These are phyloP conservation scores for Bruguiera gymnorhiza DNA, from an alignment of 345 rosid species.

Conservation along the genomic window DNA sequence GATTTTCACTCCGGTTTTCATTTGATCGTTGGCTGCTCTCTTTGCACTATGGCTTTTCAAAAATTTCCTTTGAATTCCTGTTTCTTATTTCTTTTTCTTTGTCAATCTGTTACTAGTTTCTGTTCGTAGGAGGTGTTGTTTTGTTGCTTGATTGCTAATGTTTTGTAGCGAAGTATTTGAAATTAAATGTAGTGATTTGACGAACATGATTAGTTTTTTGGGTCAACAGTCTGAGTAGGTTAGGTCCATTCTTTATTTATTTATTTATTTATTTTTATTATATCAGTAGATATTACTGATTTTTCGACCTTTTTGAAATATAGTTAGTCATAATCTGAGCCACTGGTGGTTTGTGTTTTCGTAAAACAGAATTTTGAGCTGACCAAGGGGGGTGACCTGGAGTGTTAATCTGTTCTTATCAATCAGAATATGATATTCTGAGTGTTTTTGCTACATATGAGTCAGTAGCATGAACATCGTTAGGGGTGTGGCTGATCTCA, in stretches of 20 bases:
- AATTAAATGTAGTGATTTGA: neutral
- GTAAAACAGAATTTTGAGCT: conserved; percentile 16
- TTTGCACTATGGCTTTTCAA: neutral
- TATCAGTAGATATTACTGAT: too few species aligned
- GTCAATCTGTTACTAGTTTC: too few species aligned
- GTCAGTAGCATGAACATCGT: conserved; percentile 60
- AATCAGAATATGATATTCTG: conserved; percentile 17
- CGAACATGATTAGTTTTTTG: too few species aligned
- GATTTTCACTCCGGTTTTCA: neutral
- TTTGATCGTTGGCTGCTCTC: conserved; percentile 2
- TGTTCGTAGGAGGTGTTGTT: neutral
- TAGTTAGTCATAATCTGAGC: conserved; percentile 12
- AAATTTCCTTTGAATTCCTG: neutral
- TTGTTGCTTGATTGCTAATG: neutral
- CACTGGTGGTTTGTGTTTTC: conserved; percentile 12
- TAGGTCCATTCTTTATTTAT: too few species aligned
- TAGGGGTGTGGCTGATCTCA: conserved; percentile 75
- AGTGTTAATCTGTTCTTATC: conserved; percentile 10
- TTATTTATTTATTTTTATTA: too few species aligned
- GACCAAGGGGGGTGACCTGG: conserved; percentile 22
- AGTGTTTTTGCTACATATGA: conserved; percentile 11
- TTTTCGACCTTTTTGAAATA: neutral
- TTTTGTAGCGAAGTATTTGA: neutral
- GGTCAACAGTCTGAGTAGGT: too few species aligned
- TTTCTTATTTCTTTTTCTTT: neutral